Base-by-base conservation (phyloP, 768 basidiomycete genomes). In the Grammothele lineata region DNA sequence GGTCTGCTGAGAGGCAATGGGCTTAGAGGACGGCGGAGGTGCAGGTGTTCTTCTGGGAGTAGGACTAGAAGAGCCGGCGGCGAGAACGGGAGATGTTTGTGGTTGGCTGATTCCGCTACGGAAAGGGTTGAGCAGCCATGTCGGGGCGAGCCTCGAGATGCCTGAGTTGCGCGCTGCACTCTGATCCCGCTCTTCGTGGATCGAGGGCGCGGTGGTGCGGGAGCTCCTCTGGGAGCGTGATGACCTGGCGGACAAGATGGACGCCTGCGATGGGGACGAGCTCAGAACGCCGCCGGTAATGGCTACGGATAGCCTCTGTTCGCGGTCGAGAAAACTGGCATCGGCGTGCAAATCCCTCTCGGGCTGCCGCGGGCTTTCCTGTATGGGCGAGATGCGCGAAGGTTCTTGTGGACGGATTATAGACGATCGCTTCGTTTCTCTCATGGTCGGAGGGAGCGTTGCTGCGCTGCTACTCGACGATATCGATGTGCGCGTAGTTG, bases 121-220 rank as follows among this genome's bases (percentile, higher is more conserved):
- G 63, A 91, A 90, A 5, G 83, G 77, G 57, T 81, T 86, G 63
- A 88, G 84, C 10, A 90, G 64, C 88, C 88, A 90, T n/a, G 83
- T 74, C 2, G 87, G 78, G 1, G 86, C 70, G 33, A 87, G 71
- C 57, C 81, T 86, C 2, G 85, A 80, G 10, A 53, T 67, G 1
- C 79, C 46, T 1, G 73, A 68, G 3, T 66, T 60, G 22, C 72
- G 74, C 5, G 62, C 58, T 34, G 67, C 56, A 18, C 59, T 55
- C 18, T 70, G 53, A 33, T 64, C 61, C 18, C 59, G 38, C 12
- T 35, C 25, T 5, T 25, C 41, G 18, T 25, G 59, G 50, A 41
- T 60, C 40, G 63, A 49, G 14, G 62, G 63, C 17, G 49, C 45
- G 2, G 60, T 70, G 8, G 77, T 77, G 8, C 75, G 67, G 1